Conservation (phyloP, 148 eudicot genomes). For the Rhododendron vialii region DNA sequence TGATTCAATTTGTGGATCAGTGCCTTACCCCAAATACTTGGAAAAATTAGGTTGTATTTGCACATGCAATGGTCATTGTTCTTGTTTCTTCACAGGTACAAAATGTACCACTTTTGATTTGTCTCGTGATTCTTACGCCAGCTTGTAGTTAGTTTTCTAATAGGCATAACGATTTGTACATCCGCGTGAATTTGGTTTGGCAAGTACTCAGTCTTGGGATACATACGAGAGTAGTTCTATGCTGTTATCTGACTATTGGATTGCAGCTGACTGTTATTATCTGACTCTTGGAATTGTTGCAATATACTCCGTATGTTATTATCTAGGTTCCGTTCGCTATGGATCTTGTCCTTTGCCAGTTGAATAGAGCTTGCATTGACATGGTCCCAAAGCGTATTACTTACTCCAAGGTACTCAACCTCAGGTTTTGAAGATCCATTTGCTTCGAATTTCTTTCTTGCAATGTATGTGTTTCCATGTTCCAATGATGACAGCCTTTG, state of each 20-base stretch:
- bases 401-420: conserved; percentile 54
- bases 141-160: background rate
- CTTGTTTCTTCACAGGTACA: conserved; percentile 67
- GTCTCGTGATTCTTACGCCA: background rate
- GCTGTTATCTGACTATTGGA: too few species aligned
- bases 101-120: background rate
- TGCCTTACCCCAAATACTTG: background rate
- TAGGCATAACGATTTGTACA: background rate
- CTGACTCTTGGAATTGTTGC: background rate
- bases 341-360: conserved; percentile 71
- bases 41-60: conserved; percentile 30
- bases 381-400: conserved; percentile 69
- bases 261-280: too few species aligned
- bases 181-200: background rate
- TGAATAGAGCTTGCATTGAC: conserved; percentile 70
- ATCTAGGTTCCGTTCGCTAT: conserved; percentile 67
- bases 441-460: too few species aligned
- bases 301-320: background rate
- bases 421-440: too few species aligned
- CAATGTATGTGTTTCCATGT: too few species aligned
- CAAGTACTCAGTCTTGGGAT: background rate
- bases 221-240: too few species aligned
- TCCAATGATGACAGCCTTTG: too few species aligned
- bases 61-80: conserved; percentile 61
- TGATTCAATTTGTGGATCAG: too few species aligned